Base-by-base conservation (phyloP, 805 yeast species). In the Wickerhamomyces xylosicus region DNA sequence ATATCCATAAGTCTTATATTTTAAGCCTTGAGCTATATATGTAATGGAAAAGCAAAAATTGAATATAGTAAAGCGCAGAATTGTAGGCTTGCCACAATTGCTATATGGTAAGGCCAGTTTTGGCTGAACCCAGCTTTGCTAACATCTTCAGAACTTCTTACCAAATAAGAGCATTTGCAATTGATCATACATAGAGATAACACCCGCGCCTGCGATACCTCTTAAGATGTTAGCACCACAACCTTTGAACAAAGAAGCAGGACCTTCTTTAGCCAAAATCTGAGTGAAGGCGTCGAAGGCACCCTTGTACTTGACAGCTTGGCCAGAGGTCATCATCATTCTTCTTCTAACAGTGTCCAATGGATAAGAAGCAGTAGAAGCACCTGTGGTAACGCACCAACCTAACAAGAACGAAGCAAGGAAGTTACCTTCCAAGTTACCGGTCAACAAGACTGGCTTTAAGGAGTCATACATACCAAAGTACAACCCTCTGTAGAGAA, bases 151-250 rank as follows among this genome's bases (percentile, higher is more conserved):
- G 75, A 84, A 85, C 71, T 85, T 85, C 84, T 85, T 85, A 68
- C 95, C 95, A 69, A 85, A 85, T 56, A 86, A 42, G 74, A 85
- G 76, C 72, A 85, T 67, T 73, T 85, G 95, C 66, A 85, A 72
- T 73, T 85, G 94, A 69, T 86, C 95, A 74, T 86, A 86, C 76
- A 86, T 63, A 73, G 95, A 85, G 66, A 86, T 83, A 58, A 86
- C 95, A 82, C 95, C 94, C 61, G 95, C 95, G 77, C 94, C 90
- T 66, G 95, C 95, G 64, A 86, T 95, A 83, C 95, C 95, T 80
- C 95, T 85, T 69, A 86, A 77, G 77, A 86, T 86, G 85, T 86
- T 86, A 67, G 95, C 95, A 79, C 89, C 95, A 70, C 95, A 85
- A 73, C 95, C 95, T 79, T 84, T 86, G 85, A 86, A 86, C 69